A percentile compares a stretch with the other conserved stretches of the same genome.
Conservation (phyloP, 768 basidiomycete species). For the Phlegmacium glaucopus region DNA sequence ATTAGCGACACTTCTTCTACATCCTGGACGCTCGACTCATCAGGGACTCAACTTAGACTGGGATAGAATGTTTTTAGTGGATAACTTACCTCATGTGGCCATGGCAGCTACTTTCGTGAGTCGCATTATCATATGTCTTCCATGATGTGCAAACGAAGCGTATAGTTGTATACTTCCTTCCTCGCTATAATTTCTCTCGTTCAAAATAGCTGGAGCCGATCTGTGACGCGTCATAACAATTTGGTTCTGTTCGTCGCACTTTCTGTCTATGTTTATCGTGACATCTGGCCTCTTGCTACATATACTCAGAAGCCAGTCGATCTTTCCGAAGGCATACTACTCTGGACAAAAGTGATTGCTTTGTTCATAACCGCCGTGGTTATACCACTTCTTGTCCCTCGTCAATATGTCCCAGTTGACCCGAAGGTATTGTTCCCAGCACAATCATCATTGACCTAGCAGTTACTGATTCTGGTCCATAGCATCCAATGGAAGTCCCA, state of each 20-base stretch:
- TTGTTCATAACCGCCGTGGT: conserved; percentile 40
- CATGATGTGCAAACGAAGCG: background rate
- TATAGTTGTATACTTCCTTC: conserved; percentile 32
- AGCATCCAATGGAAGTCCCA: conserved; percentile 30
- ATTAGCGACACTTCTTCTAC: background rate
- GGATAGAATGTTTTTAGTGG: background rate
- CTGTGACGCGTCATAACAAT: conserved; percentile 22
- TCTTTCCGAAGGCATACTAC: conserved; percentile 33
- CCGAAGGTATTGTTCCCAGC: conserved; percentile 31
- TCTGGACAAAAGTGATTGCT: conserved; percentile 48
- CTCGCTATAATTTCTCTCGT: conserved; percentile 36
- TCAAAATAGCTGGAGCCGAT: conserved; percentile 24
- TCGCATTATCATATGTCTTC: background rate
- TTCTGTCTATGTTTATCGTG: conserved; percentile 49
- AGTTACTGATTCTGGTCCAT: background rate
- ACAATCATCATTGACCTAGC: no score
- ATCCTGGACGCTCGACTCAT: background rate
- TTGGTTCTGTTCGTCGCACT: conserved; percentile 27
- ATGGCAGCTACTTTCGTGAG: conserved; percentile 9
- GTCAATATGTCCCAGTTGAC: conserved; percentile 52
- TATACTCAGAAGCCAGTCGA: conserved; percentile 44
- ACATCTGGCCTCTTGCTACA: conserved; percentile 56
- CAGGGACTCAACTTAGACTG: background rate
- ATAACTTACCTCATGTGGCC: background rate
- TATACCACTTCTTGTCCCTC: conserved; percentile 51